Evolutionary conservation across 805 yeast genomes (phyloP), one percentile per base, ranked within the genome.

Genomic region (Kluyveromyces wickerhamii): DNA sequence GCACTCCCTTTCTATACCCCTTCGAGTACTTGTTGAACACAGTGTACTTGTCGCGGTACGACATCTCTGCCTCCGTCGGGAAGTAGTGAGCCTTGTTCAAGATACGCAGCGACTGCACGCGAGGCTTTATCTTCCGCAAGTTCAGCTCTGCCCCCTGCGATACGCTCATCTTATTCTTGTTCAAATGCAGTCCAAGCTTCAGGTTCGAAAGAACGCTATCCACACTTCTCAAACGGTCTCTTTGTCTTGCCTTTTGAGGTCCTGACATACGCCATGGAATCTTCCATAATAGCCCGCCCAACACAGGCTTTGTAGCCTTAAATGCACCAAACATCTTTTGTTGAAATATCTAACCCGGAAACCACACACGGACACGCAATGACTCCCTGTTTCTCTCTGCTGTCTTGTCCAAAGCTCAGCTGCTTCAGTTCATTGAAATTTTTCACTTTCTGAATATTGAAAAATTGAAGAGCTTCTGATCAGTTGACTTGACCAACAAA

Each of bases 1-100:
- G 97, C 17, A 84, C 76, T 44, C 88, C 78, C 63, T 87, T 89
- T 65, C 97, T 76, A 62, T 89, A 92, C 14, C 78, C 79, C 50
- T 70, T 75, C 10, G 78, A 71, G 49, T 76, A 76, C 59, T 73
- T 80, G 61, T 75, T 77, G 63, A 83, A 89, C 2, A 86, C 79
- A 29, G 94, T 78, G 62, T 92, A 92, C 60, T 89, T 89, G 62
- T 92, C 94, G 43, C 61, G 67, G 6, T 95, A 68, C 1, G 60
- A 51, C 96, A 89, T 88, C 41, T 87, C 86, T 21, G 58, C 45
- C 51, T 87, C 95, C 50, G 75, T 80, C 25, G 96, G 96, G 51
- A 81, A 70, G 20, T 72, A 54, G 4, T 57, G 45, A 12, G 63
- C 57, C 29, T 61, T 62, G 29, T 50, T 55, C 27, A 50, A 36